Percentiles rank a stretch among this genome's conserved stretches.
Conservation (phyloP, 495 filamentous ascomycete genomes). For the Recurvomyces mirabilis region DNA sequence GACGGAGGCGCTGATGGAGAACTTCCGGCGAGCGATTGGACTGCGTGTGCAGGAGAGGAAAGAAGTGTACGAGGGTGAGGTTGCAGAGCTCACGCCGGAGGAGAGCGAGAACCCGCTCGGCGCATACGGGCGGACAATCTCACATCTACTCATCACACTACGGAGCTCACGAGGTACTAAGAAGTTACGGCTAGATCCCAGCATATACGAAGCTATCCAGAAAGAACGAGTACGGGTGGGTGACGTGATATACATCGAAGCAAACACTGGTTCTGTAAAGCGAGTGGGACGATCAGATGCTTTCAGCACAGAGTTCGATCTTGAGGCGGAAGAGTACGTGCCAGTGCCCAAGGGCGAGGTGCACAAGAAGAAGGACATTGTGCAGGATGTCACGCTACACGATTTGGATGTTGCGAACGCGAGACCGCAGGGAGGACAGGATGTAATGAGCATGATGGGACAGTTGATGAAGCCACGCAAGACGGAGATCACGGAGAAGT, state of each 20-base stretch:
- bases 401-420: slow-evolving; percentile 95
- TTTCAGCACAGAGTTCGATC: slow-evolving; percentile 94
- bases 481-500: slow-evolving; percentile 95
- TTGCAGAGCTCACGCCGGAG: slow-evolving; percentile 90
- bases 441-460: slow-evolving; percentile 99
- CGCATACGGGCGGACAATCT: slow-evolving; percentile 89
- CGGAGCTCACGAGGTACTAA: slow-evolving; percentile 91
- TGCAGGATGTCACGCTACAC: slow-evolving; percentile 96
- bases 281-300: slow-evolving; percentile 89
- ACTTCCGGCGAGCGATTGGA: slow-evolving; percentile 92
- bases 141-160: slow-evolving; percentile 74
- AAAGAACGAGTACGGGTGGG: slow-evolving; percentile 93
- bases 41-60: slow-evolving; percentile 89
- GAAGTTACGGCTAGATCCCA: slow-evolving; percentile 90
- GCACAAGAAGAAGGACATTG: slow-evolving; percentile 99
- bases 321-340: slow-evolving; percentile 97
- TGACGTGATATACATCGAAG: slow-evolving; percentile 98
- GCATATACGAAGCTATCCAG: slow-evolving; percentile 97
- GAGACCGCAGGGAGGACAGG: slow-evolving; percentile 86
- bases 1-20: slow-evolving; percentile 97
- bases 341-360: slow-evolving; percentile 97
- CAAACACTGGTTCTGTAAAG: slow-evolving; percentile 95
- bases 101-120: slow-evolving; percentile 97
- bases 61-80: slow-evolving; percentile 94
- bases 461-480: slow-evolving; percentile 98